Evolutionary conservation across 495 filamentous ascomycete species (phyloP).

Genomic region (Stereocaulon alpinum): DNA sequence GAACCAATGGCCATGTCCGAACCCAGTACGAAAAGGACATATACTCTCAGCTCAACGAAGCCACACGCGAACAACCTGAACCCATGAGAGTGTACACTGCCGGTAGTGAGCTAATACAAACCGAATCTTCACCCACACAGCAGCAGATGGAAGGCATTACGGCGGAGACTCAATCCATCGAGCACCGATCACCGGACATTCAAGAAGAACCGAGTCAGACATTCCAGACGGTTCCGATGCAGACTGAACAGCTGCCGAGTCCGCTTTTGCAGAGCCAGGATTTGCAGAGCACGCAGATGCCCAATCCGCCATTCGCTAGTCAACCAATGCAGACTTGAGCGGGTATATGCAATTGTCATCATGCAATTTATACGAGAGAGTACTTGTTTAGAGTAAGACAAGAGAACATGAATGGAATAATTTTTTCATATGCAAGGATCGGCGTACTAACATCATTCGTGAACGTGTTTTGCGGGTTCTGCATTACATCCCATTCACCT

Average conservation of each 20-base stretch:
- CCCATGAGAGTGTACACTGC: constrained; percentile 9
- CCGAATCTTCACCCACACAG: background rate
- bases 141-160: background rate
- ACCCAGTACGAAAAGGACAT: constrained; percentile 5
- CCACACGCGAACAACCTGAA: background rate
- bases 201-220: background rate
- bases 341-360: too few species aligned
- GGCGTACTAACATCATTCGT: too few species aligned
- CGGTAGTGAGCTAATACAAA: constrained; percentile 13
- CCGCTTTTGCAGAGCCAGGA: background rate
- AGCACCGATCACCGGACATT: too few species aligned
- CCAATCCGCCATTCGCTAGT: background rate
- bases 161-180: background rate
- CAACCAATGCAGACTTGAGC: constrained; percentile 1
- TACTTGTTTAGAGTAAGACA: background rate
- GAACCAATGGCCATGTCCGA: background rate
- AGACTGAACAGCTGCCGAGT: background rate
- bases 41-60: constrained; percentile 2
- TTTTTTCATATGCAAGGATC: too few species aligned
- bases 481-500: too few species aligned
- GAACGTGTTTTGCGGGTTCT: too few species aligned
- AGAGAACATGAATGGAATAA: background rate
- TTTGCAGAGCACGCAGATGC: background rate
- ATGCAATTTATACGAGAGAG: background rate
- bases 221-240: background rate